Evolutionary conservation across 1,139 yeast genomes (phyloP).

Genomic region (Arxiozyma bovina): DNA sequence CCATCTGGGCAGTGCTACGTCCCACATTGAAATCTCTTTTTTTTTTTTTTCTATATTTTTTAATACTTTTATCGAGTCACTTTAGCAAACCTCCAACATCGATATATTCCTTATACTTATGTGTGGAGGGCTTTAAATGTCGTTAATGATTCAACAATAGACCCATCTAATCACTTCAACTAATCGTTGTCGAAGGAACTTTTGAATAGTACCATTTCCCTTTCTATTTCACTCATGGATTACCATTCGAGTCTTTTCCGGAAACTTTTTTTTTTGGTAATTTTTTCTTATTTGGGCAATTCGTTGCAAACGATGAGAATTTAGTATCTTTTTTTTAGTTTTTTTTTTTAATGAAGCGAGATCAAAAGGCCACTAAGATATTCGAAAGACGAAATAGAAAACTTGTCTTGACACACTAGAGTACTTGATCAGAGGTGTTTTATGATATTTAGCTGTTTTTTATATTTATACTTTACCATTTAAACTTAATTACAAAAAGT

Average conservation of each 20-base stretch:
- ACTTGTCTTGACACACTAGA: neutral
- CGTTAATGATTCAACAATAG: too few relatives aligned
- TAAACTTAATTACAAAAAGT: neutral
- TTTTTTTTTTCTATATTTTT: too few relatives aligned
- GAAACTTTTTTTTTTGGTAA: neutral
- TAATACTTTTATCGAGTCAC: neutral
- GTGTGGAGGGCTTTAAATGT: too few relatives aligned
- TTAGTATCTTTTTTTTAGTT: neutral
- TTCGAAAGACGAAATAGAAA: neutral
- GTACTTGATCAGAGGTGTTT: too few relatives aligned
- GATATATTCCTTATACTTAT: neutral
- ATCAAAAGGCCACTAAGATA: neutral
- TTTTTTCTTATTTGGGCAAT: neutral
- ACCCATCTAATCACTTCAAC: neutral
- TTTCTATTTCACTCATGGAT: too few relatives aligned
- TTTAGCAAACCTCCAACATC: too few relatives aligned
- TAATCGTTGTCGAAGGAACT: neutral
- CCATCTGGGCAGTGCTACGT: constrained; percentile 12
- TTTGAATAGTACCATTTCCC: neutral
- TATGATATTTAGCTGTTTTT: neutral
- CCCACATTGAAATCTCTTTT: neutral
- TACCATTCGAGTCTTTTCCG: neutral
- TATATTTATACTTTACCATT: too few relatives aligned
- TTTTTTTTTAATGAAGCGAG: too few relatives aligned
- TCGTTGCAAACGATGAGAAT: neutral